These are phyloP conservation scores for Globisporangium yorkense DNA, from an alignment of 352 stramenopile species.

Conservation along the genomic window DNA sequence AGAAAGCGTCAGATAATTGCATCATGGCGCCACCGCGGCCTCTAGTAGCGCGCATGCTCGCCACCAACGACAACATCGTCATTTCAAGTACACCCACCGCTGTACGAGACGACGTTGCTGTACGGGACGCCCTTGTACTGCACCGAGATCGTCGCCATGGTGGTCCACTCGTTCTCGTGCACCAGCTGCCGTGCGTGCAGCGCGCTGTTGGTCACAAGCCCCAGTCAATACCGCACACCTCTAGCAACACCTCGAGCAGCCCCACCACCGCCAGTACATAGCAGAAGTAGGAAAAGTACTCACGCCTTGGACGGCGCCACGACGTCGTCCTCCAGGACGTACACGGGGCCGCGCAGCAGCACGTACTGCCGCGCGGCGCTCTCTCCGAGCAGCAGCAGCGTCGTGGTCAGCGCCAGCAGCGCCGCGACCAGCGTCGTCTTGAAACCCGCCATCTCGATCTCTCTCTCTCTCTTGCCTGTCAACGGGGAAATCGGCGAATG, in stretches of 20 bases:
- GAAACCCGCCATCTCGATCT: background rate
- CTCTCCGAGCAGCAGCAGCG: conserved; percentile 4
- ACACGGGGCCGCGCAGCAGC: conserved; percentile 1
- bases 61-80: too few species aligned
- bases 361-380: conserved; percentile 9
- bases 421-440: conserved; percentile 8
- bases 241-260: background rate
- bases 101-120: conserved; percentile 60
- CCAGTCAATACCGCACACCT: background rate
- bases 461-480: background rate
- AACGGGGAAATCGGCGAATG: background rate
- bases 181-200: conserved; percentile 57
- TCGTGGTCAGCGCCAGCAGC: conserved; percentile 9
- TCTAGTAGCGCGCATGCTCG: background rate
- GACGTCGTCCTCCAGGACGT: conserved; percentile 3
- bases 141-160: conserved; percentile 54
- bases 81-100: conserved; percentile 25
- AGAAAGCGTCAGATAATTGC: background rate
- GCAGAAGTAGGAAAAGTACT: background rate
- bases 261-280: background rate
- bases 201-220: conserved; percentile 13
- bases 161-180: conserved; percentile 59
- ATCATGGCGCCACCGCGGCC: background rate
- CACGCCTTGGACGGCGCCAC: conserved; percentile 9
- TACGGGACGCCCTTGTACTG: conserved; percentile 49